A percentile compares a stretch with the other conserved stretches of the same genome.
Conservation (phyloP, 2,329 filamentous ascomycete species). For the Ophiocordyceps australis region DNA sequence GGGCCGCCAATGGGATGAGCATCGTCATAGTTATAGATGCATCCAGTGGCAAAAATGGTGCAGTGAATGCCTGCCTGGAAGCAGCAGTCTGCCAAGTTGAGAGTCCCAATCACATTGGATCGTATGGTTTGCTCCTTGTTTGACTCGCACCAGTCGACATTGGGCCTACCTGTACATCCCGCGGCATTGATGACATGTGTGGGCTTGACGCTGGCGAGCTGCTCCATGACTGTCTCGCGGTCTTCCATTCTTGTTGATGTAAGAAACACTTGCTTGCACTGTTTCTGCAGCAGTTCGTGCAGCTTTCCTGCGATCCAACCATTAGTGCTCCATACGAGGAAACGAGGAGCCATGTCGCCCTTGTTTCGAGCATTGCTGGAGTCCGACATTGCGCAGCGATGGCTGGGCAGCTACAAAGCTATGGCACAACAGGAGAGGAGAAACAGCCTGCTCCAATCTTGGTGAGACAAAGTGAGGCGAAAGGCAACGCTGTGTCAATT, state of each 20-base stretch:
- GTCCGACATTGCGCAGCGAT: too few species aligned
- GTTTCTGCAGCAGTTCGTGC: slow-evolving; percentile 33
- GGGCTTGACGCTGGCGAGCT: slow-evolving; percentile 39
- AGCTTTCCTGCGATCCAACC: slow-evolving; percentile 48
- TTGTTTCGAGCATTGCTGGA: too few species aligned
- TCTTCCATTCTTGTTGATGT: slow-evolving; percentile 50
- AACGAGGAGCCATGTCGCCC: slow-evolving; percentile 13
- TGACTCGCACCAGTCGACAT: slow-evolving; percentile 56
- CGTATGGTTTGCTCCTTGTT: slow-evolving; percentile 49
- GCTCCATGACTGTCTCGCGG: slow-evolving; percentile 33
- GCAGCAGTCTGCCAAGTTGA: slow-evolving; percentile 46
- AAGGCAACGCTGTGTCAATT: too few species aligned
- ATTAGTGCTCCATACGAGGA: slow-evolving; percentile 46
- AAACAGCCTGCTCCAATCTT: too few species aligned
- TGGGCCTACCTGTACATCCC: slow-evolving; percentile 47
- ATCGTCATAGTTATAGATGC: slow-evolving; percentile 47
- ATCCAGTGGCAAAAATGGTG: slow-evolving; percentile 50
- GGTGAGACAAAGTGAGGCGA: too few species aligned
- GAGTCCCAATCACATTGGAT: slow-evolving; percentile 46
- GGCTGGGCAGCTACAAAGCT: too few species aligned
- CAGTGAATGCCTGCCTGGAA: slow-evolving; percentile 38
- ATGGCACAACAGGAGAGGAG: too few species aligned
- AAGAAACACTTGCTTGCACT: slow-evolving; percentile 40
- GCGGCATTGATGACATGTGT: slow-evolving; percentile 51
- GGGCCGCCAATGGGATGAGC: slow-evolving; percentile 38